Evolutionary conservation across 2,329 filamentous ascomycete genomes (phyloP).

Genomic region (Harringtonia lauricola): DNA sequence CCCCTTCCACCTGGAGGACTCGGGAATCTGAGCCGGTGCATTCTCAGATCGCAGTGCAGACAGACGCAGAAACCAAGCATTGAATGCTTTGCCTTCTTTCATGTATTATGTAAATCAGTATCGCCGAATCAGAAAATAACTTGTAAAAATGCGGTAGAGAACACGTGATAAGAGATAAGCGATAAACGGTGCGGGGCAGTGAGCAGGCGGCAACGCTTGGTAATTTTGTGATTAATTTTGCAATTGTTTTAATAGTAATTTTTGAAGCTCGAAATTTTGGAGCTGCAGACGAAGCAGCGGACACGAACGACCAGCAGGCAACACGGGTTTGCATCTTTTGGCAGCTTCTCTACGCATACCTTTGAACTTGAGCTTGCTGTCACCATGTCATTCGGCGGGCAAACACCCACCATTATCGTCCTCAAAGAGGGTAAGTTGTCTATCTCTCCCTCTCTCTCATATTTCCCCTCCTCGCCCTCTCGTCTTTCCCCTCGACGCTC

Average conservation of each 20-base stretch:
- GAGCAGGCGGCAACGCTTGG: too few relatives aligned
- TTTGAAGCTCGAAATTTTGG: too few relatives aligned
- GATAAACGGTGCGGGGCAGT: too few relatives aligned
- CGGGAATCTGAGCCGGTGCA: conserved; percentile 5
- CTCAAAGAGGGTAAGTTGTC: conserved; percentile 76
- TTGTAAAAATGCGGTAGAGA: neutral
- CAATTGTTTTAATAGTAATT: too few relatives aligned
- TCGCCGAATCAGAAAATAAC: neutral
- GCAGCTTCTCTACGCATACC: too few relatives aligned
- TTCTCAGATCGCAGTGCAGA: neutral
- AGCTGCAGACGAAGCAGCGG: too few relatives aligned
- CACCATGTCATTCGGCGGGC: conserved; percentile 88
- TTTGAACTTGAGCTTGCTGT: too few relatives aligned
- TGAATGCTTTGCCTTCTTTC: neutral
- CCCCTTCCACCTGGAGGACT: conserved; percentile 8
- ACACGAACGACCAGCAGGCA: too few relatives aligned
- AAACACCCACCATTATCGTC: conserved; percentile 95
- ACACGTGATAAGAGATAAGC: neutral
- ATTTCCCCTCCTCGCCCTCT: conserved; percentile 15
- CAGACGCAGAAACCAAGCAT: neutral
- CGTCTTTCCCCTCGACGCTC: too few relatives aligned
- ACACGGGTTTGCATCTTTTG: too few relatives aligned
- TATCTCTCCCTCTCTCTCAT: neutral
- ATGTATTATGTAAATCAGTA: neutral
- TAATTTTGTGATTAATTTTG: too few relatives aligned